These are phyloP conservation scores for Boletus sp. DNA, from an alignment of 768 basidiomycete species.

Conservation along the genomic window DNA sequence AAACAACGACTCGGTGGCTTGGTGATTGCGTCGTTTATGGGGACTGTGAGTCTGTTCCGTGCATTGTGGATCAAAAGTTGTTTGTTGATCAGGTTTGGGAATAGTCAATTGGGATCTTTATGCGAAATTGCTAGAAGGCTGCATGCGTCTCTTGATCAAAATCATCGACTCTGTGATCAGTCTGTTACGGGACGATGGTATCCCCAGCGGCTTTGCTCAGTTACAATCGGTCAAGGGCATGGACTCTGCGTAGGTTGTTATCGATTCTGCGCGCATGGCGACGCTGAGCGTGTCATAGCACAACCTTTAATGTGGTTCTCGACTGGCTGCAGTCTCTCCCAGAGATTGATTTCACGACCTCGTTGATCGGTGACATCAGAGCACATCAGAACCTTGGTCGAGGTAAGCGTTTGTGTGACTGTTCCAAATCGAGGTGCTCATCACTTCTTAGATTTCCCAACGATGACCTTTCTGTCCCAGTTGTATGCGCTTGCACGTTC, in stretches of 20 bases:
- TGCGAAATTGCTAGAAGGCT: constrained; percentile 41
- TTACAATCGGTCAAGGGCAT: constrained; percentile 35
- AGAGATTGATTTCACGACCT: constrained; percentile 7
- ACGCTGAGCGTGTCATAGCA: constrained; percentile 14
- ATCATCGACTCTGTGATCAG: constrained; percentile 29
- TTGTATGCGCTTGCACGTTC: constrained; percentile 42
- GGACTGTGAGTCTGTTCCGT: constrained; percentile 42
- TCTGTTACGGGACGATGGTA: constrained; percentile 30
- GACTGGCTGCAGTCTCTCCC: constrained; percentile 28
- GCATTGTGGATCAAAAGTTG: not conserved
- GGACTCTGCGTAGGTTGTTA: constrained; percentile 40
- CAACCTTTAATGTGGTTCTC: constrained; percentile 25
- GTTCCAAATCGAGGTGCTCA: not conserved
- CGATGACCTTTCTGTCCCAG: constrained; percentile 48
- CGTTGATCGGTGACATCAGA: constrained; percentile 23
- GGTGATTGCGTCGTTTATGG: constrained; percentile 32
- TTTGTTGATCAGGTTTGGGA: constrained; percentile 1
- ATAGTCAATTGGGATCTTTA: constrained; percentile 61
- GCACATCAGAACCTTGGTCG: constrained; percentile 28
- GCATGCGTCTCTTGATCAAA: constrained; percentile 41
- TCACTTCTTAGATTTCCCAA: constrained; percentile 30
- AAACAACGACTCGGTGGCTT: constrained; percentile 20
- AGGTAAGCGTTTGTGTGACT: constrained; percentile 12
- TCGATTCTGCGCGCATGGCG: not conserved
- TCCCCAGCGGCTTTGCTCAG: constrained; percentile 31